Evolutionary conservation across 2,329 filamentous ascomycete genomes (phyloP), one percentile per base, ranked within the genome.

Genomic region (Colletotrichum musicola): DNA sequence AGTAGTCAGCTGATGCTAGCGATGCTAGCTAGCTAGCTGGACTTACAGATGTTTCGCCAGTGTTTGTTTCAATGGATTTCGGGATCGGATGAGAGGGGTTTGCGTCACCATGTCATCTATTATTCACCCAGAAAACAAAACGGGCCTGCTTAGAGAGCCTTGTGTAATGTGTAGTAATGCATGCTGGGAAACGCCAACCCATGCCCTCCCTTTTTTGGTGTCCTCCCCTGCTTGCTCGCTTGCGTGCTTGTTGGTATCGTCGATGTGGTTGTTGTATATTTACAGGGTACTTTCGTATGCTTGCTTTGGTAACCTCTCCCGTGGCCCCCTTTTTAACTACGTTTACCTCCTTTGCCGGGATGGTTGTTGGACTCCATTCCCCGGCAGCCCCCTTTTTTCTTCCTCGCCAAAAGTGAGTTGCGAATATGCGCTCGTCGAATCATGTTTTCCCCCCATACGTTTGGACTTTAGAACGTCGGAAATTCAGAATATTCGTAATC

Each of bases 191-290:
- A 59, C 44, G 54, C 61, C 65, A 59, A 59, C 25, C 42, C 47
- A 65, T 55, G 63, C 56, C 63, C 50, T 51, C 35, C 51, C 20
- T 65, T 61, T 68, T 68, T 61, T 46, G 61, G 16, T 35, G 27
- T 65, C 22, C 55, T 56, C 55, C 44, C 14, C 55, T 68, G 65
- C 30, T 35, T 35, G 30, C 30, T 35, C 10, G 27, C 55, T 56
- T 55, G 44, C 14, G 42, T 68, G 65, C 62, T 51, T 60, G 14
- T 62, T 68, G 65, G 65, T 68, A 68, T 68, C 65, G 62, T 68
- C 35, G 30, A 13, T 66, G 50, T 46, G 7, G 44, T 46, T 6
- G 46, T 60, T 46, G n/a, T 61, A 51, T 61, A 65, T 68, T 65
- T 65, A 68, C 62, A 65, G 42, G 25, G 40, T 53, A 60, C 46